Conservation (phyloP, 805 yeast species). For the Cyberlindnera japonica region DNA sequence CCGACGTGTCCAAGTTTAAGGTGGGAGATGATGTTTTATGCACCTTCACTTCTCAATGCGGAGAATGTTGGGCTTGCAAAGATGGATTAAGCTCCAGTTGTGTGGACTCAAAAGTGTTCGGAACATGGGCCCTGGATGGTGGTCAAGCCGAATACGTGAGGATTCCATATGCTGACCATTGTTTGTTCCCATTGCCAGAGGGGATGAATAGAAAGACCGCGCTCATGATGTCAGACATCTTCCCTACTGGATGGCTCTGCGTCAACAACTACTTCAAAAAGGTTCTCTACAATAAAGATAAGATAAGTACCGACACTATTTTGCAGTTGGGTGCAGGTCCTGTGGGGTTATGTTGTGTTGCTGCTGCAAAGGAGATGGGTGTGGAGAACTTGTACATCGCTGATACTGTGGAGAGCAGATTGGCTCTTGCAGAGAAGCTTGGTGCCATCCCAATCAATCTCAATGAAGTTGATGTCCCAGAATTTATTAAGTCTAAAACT, state of each 20-base stretch:
- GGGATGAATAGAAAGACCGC: slow-evolving; percentile 41
- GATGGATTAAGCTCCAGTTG: slow-evolving; percentile 55
- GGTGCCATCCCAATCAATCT: slow-evolving; percentile 50
- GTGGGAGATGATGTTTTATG: slow-evolving; percentile 61
- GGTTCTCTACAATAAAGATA: slow-evolving; percentile 31
- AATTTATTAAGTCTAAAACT: slow-evolving; percentile 31
- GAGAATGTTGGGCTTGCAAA: slow-evolving; percentile 54
- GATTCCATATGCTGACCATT: slow-evolving; percentile 53
- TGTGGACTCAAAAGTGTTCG: slow-evolving; percentile 51
- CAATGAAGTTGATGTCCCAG: slow-evolving; percentile 34
- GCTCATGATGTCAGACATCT: slow-evolving; percentile 59
- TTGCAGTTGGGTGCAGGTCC: slow-evolving; percentile 65
- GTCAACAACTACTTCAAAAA: slow-evolving; percentile 46
- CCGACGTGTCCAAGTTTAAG: slow-evolving; percentile 35
- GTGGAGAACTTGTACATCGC: slow-evolving; percentile 62
- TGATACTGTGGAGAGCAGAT: slow-evolving; percentile 61
- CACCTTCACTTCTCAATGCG: slow-evolving; percentile 56
- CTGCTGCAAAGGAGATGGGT: slow-evolving; percentile 67
- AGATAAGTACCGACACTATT: slow-evolving; percentile 35
- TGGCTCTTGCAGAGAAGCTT: slow-evolving; percentile 52
- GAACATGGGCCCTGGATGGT: slow-evolving; percentile 53
- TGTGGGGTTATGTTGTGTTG: slow-evolving; percentile 67
- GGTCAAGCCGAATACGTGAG: slow-evolving; percentile 61
- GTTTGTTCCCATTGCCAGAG: slow-evolving; percentile 43
- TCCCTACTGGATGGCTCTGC: slow-evolving; percentile 61